Percentiles rank a stretch among this genome's conserved stretches.
Conservation (phyloP, 768 basidiomycete genomes). For the Hericium erinaceus region DNA sequence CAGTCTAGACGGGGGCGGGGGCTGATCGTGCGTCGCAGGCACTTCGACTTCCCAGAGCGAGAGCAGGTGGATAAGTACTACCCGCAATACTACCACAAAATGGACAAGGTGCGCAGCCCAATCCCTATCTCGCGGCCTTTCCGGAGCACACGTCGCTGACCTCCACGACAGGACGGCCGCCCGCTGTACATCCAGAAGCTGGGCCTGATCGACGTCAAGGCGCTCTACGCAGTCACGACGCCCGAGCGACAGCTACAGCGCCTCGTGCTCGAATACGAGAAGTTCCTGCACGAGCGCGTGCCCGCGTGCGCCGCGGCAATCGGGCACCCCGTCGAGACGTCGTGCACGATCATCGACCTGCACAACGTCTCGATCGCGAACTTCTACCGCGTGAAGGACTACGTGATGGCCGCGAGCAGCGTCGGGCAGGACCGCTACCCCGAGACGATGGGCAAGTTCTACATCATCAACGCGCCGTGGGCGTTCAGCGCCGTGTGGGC, state of each 20-base stretch:
- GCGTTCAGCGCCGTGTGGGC: constrained; percentile 84
- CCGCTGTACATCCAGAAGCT: constrained; percentile 94
- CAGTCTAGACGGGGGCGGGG: not conserved
- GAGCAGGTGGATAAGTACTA: constrained; percentile 83
- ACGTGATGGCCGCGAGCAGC: constrained; percentile 61
- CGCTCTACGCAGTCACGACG: constrained; percentile 74
- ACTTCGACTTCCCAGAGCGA: constrained; percentile 83
- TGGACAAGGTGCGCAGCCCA: constrained; percentile 60
- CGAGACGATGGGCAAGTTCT: constrained; percentile 96
- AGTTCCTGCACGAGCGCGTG: constrained; percentile 69
- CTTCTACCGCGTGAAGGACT: constrained; percentile 91
- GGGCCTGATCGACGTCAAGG: constrained; percentile 79
- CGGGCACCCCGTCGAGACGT: constrained; percentile 91
- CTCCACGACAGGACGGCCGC: constrained; percentile 67
- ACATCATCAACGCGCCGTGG: constrained; percentile 97
- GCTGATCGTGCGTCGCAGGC: constrained; percentile 30
- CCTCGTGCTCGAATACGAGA: constrained; percentile 91
- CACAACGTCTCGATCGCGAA: constrained; percentile 55
- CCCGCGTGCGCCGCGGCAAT: constrained; percentile 63
- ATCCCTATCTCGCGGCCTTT: not conserved
- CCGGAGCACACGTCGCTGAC: not conserved
- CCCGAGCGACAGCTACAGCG: constrained; percentile 82
- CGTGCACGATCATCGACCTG: constrained; percentile 96
- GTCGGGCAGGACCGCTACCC: constrained; percentile 93
- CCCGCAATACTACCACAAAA: constrained; percentile 94